Percentiles rank a stretch among this genome's conserved stretches.
Conservation (phyloP, 2,329 filamentous ascomycete genomes). For the Didymella segeticola region DNA sequence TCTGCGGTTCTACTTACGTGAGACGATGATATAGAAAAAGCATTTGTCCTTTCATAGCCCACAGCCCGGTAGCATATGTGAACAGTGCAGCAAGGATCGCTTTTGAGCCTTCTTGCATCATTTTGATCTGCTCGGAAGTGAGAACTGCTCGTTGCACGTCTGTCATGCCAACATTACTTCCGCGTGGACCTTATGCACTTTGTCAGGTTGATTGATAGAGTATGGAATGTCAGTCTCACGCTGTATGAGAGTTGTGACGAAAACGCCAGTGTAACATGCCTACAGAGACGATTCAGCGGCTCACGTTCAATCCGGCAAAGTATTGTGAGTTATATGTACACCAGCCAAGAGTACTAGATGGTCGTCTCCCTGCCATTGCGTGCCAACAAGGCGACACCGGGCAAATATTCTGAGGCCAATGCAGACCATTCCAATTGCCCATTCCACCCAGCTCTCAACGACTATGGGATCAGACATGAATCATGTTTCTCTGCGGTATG, state of each 20-base stretch:
- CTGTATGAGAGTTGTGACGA: background rate
- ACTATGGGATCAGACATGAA: background rate
- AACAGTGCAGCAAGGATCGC: background rate
- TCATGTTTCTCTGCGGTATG: too few species aligned
- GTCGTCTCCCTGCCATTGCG: background rate
- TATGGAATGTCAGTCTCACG: background rate
- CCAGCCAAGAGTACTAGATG: background rate
- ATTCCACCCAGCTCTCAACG: background rate
- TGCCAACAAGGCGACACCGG: background rate
- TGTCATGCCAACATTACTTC: background rate
- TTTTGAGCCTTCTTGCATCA: background rate
- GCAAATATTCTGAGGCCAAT: background rate
- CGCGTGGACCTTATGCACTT: background rate
- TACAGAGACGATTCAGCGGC: background rate
- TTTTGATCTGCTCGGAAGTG: background rate
- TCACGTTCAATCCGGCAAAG: background rate
- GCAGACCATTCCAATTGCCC: background rate
- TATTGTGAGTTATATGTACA: background rate
- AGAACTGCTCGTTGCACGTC: background rate
- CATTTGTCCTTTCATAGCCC: background rate
- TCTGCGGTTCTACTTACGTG: background rate
- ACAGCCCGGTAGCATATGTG: background rate
- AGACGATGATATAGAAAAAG: background rate
- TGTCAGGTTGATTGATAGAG: too few species aligned
- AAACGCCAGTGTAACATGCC: background rate